Percentiles rank a stretch among this genome's conserved stretches.
Conservation (phyloP, 352 stramenopile species). For the Phytophthora vignae region DNA sequence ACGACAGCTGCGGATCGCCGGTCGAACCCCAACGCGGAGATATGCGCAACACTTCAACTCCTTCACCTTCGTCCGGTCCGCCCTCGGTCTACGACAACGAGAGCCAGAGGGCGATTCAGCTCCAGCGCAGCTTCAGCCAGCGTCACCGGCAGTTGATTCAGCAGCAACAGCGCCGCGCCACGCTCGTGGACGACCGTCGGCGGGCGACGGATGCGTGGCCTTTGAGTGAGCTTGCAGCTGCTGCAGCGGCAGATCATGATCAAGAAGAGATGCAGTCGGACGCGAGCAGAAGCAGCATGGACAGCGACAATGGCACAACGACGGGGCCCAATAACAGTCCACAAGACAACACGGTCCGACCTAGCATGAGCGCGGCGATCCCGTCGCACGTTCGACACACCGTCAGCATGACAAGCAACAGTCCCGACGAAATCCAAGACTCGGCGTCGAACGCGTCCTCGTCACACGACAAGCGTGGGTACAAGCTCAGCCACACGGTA, state of each 20-base stretch:
- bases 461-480: constrained; percentile 43
- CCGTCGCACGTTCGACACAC: background rate
- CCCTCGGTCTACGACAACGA: constrained; percentile 5
- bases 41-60: background rate
- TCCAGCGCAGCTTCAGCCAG: constrained; percentile 13
- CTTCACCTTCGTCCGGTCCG: background rate
- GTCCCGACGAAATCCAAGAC: constrained; percentile 23
- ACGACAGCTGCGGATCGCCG: background rate
- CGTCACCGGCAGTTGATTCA: constrained; percentile 22
- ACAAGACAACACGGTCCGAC: background rate
- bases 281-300: background rate
- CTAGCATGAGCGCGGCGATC: background rate
- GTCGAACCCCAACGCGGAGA: background rate
- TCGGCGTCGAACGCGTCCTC: constrained; percentile 17
- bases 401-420: constrained; percentile 10
- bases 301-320: constrained; percentile 11
- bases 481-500: constrained; percentile 65
- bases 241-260: background rate
- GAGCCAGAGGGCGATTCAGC: background rate
- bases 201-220: background rate
- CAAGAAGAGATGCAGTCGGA: constrained; percentile 14
- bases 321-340: constrained; percentile 3
- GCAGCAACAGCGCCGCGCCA: constrained; percentile 34
- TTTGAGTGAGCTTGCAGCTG: background rate
- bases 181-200: constrained; percentile 22